phyloP scores from a whole-genome alignment of 2,329 filamentous ascomycete genomes.

The Elsinoe batatas region DNA sequence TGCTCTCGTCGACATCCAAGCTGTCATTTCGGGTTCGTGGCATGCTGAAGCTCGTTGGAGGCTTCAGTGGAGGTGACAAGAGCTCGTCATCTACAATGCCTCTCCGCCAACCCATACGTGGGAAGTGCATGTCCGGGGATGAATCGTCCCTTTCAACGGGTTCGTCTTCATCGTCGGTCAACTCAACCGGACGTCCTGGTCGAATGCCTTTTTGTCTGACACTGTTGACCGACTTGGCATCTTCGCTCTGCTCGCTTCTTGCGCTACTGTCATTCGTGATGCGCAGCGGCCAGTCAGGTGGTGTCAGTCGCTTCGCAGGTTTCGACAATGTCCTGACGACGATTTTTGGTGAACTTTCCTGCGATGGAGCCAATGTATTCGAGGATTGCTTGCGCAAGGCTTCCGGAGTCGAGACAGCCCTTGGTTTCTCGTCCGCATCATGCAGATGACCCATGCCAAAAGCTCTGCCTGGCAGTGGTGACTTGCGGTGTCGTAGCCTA shows the following conservation, averaged over 20 bases:
- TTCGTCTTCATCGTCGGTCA: conserved; percentile 4
- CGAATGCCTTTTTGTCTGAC: neutral
- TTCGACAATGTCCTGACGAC: neutral
- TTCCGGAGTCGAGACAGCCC: conserved; percentile 15
- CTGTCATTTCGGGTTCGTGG: conserved; percentile 2
- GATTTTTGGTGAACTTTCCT: neutral
- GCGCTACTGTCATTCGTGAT: neutral
- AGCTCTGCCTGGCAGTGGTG: conserved; percentile 37
- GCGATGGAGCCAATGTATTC: neutral
- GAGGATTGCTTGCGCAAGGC: neutral
- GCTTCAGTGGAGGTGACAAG: conserved; percentile 12
- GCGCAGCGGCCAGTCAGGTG: neutral
- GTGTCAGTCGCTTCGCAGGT: conserved; percentile 5
- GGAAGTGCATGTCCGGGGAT: neutral
- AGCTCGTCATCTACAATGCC: conserved; percentile 13
- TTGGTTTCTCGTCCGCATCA: conserved; percentile 19
- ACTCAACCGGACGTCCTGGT: neutral
- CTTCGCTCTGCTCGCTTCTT: neutral
- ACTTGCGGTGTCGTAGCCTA: conserved; percentile 42
- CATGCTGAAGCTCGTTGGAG: neutral
- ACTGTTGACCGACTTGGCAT: neutral
- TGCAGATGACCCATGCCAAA: conserved; percentile 19
- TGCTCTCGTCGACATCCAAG: conserved; percentile 1
- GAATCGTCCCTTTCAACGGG: neutral
- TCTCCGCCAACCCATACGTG: conserved; percentile 11